These are phyloP conservation scores for Rhodosporidiobolus sp. DNA, from an alignment of 768 basidiomycete species.

Conservation along the genomic window DNA sequence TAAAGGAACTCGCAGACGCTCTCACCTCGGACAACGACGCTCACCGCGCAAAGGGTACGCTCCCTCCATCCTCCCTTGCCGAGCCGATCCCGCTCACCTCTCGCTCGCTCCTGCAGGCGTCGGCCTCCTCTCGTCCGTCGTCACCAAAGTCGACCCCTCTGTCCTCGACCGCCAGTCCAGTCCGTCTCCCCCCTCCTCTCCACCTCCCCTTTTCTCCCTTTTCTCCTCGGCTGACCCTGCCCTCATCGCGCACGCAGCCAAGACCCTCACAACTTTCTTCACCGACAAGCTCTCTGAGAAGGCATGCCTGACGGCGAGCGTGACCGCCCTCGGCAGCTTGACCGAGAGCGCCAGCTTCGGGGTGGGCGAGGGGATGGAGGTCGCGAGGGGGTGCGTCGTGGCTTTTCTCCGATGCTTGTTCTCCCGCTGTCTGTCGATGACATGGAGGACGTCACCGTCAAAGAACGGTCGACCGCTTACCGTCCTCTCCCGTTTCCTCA, in stretches of 20 bases:
- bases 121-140: conserved; percentile 70
- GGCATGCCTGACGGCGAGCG: conserved; percentile 75
- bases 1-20: not conserved
- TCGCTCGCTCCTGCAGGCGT: conserved; percentile 60
- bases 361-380: conserved; percentile 61
- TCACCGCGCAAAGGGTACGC: not conserved
- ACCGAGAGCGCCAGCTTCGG: conserved; percentile 63
- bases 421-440: too few species aligned
- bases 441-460: too few species aligned
- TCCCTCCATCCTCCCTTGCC: not conserved
- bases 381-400: conserved; percentile 60
- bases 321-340: conserved; percentile 70
- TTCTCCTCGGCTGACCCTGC: not conserved
- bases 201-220: not conserved
- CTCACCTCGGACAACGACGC: not conserved
- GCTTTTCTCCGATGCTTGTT: not conserved
- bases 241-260: conserved; percentile 55
- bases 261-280: conserved; percentile 77
- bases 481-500: not conserved
- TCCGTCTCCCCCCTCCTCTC: conserved; percentile 49
- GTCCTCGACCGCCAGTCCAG: conserved; percentile 77
- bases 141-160: conserved; percentile 61
- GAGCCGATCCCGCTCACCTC: not conserved
- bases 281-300: conserved; percentile 71
- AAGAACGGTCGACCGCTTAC: not conserved